Evolutionary conservation across 1,139 yeast species (phyloP).

Genomic region (Kodamaea fungicola): DNA sequence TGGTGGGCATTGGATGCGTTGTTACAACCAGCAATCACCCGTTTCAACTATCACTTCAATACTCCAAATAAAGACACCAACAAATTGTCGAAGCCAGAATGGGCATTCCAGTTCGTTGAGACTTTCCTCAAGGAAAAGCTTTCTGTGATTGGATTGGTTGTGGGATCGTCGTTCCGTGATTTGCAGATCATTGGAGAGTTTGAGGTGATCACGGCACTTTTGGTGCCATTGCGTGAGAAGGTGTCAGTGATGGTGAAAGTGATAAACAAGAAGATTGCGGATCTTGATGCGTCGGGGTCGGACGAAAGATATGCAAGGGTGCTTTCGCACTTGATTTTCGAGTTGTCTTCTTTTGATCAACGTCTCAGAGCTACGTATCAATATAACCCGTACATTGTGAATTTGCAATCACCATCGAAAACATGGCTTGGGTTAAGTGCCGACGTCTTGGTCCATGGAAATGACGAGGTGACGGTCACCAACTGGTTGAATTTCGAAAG

Average conservation of each 20-base stretch:
- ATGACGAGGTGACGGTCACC: slow-evolving; percentile 27
- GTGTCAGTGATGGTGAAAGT: slow-evolving; percentile 27
- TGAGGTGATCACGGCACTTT: slow-evolving; percentile 55
- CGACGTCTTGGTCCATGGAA: slow-evolving; percentile 42
- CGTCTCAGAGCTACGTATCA: slow-evolving; percentile 50
- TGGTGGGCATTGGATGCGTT: slow-evolving; percentile 61
- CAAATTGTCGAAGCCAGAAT: slow-evolving; percentile 72
- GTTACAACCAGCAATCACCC: slow-evolving; percentile 51
- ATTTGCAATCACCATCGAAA: slow-evolving; percentile 24
- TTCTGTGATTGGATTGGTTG: slow-evolving; percentile 29
- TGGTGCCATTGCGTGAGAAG: slow-evolving; percentile 51
- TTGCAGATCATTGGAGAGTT: slow-evolving; percentile 30
- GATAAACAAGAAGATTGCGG: slow-evolving; percentile 26
- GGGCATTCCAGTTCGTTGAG: slow-evolving; percentile 61
- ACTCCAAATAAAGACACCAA: slow-evolving; percentile 55
- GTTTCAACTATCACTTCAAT: slow-evolving; percentile 77
- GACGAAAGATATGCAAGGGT: slow-evolving; percentile 44
- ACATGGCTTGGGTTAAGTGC: slow-evolving; percentile 63
- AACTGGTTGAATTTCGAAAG: slow-evolving; percentile 69
- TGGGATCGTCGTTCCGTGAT: slow-evolving; percentile 29
- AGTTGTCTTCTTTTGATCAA: slow-evolving; percentile 58
- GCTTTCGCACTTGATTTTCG: slow-evolving; percentile 59
- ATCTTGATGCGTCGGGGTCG: slow-evolving; percentile 6
- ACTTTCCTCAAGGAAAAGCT: slow-evolving; percentile 47
- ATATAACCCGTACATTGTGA: slow-evolving; percentile 47